phyloP scores from a whole-genome alignment of 169 alveolate genomes.

The Cryptosporidium tyzzeri region DNA sequence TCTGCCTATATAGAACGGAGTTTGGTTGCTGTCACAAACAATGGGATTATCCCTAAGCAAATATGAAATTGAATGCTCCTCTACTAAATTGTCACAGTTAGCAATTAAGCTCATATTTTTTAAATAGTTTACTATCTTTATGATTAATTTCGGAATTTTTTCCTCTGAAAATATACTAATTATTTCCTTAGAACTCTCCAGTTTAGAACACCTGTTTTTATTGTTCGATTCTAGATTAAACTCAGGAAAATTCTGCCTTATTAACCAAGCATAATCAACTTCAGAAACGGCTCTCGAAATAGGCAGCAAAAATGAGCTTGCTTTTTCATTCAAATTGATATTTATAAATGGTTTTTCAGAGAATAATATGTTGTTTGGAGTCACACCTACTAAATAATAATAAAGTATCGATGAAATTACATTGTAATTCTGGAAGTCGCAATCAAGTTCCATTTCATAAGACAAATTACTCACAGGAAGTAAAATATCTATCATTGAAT shows the following conservation, averaged over 20 bases:
- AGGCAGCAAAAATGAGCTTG: constrained; percentile 5
- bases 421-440: neutral
- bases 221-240: neutral
- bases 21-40: neutral
- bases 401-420: constrained; percentile 6
- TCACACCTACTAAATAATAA: constrained; percentile 19
- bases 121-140: constrained; percentile 1
- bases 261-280: constrained; percentile 30
- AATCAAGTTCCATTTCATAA: neutral
- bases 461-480: constrained; percentile 20
- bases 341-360: neutral
- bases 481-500: constrained; percentile 22
- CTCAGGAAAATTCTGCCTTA: neutral
- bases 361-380: neutral
- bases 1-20: constrained; percentile 45
- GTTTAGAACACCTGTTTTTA: neutral
- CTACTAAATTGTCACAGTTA: neutral
- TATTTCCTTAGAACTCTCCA: neutral
- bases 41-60: neutral
- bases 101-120: neutral
- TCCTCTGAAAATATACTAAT: constrained; percentile 2
- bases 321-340: neutral
- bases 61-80: neutral
- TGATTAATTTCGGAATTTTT: neutral
- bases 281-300: constrained; percentile 41